Conservation (phyloP, 1,284 basidiomycete species). For the Naganishia cerealis region DNA sequence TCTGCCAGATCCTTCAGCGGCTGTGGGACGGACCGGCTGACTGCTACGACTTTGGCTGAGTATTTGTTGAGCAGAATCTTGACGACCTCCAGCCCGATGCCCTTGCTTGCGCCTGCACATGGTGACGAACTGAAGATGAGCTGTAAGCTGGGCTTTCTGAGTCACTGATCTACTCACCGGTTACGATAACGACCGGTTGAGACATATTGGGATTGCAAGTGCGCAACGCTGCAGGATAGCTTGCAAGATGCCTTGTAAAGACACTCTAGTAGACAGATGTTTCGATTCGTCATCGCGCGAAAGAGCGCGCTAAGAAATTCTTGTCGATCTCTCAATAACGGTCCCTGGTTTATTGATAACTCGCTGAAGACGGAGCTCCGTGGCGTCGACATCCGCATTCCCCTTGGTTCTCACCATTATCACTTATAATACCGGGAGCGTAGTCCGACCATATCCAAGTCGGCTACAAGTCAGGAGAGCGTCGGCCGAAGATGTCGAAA, state of each 20-base stretch:
- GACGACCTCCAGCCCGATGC: constrained; percentile 58
- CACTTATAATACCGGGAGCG: neutral
- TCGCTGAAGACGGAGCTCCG: neutral
- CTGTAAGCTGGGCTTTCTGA: no score
- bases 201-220: constrained; percentile 10
- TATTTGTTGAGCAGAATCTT: constrained; percentile 50
- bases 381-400: neutral
- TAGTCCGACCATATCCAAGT: neutral
- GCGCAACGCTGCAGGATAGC: neutral
- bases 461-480: neutral
- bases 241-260: no score
- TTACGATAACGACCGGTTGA: constrained; percentile 49
- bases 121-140: neutral
- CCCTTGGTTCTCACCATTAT: neutral
- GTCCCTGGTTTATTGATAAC: neutral
- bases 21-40: constrained; percentile 56
- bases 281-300: constrained; percentile 18
- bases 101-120: constrained; percentile 50
- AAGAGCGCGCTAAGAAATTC: constrained; percentile 23
- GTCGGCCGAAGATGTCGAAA: constrained; percentile 14
- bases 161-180: constrained; percentile 34
- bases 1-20: constrained; percentile 36
- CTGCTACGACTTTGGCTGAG: constrained; percentile 55
- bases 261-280: no score
- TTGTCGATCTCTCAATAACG: constrained; percentile 8